Evolutionary conservation across 1,284 basidiomycete species (phyloP).

Genomic region (Ceratobasidium sp.): DNA sequence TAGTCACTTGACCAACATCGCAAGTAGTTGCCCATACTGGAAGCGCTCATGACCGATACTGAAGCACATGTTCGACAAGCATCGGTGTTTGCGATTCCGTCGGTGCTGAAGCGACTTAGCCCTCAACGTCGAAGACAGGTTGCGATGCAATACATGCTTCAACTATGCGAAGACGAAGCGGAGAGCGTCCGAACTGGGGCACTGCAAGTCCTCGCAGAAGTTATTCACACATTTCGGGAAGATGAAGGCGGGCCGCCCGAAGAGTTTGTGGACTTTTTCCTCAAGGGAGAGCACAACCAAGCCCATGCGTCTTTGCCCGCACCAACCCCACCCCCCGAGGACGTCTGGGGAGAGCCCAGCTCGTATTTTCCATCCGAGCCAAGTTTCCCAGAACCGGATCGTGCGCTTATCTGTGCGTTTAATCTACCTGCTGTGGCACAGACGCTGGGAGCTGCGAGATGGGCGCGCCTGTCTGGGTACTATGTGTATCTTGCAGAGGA

Average conservation of each 20-base stretch:
- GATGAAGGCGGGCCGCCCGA: slow-evolving; percentile 74
- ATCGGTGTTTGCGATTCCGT: slow-evolving; percentile 84
- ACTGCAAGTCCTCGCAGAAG: slow-evolving; percentile 90
- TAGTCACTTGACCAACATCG: neutral
- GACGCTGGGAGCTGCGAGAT: slow-evolving; percentile 79
- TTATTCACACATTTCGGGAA: slow-evolving; percentile 83
- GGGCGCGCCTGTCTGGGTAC: slow-evolving; percentile 75
- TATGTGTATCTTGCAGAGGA: slow-evolving; percentile 72
- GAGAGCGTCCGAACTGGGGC: slow-evolving; percentile 80
- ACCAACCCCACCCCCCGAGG: slow-evolving; percentile 38
- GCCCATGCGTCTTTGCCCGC: neutral
- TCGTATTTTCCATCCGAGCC: slow-evolving; percentile 30
- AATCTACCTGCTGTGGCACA: slow-evolving; percentile 93
- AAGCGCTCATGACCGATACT: slow-evolving; percentile 71
- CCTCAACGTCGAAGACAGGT: slow-evolving; percentile 63
- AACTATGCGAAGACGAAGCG: slow-evolving; percentile 60
- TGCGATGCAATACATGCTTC: slow-evolving; percentile 56
- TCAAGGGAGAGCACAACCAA: slow-evolving; percentile 56
- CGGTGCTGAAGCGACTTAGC: slow-evolving; percentile 73
- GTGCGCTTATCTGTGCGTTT: slow-evolving; percentile 89
- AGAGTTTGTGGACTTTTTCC: slow-evolving; percentile 81
- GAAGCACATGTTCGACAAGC: slow-evolving; percentile 90
- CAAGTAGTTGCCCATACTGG: slow-evolving; percentile 77
- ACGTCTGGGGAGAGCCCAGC: slow-evolving; percentile 23
- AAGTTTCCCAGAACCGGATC: slow-evolving; percentile 61